A percentile compares a stretch with the other conserved stretches of the same genome.
These are phyloP conservation scores for Anisodus acutangulus DNA, from an alignment of 257 asterid species.

Conservation along the genomic window DNA sequence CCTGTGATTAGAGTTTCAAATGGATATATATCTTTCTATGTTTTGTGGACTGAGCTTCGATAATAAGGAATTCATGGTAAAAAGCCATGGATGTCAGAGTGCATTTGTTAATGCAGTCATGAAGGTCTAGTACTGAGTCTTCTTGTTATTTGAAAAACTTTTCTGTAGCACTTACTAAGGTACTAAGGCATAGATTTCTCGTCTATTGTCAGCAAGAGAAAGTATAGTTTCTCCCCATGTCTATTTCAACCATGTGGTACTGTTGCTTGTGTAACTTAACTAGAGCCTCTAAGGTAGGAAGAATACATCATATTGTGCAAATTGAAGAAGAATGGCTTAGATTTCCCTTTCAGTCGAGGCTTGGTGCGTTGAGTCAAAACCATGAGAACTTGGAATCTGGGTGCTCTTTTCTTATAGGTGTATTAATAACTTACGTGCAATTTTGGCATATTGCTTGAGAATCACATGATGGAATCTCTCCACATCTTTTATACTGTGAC, in stretches of 20 bases:
- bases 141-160: not conserved
- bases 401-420: not conserved
- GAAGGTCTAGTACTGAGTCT: conserved; percentile 24
- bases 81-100: not conserved
- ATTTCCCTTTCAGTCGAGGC: not conserved
- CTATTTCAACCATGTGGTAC: conserved; percentile 4
- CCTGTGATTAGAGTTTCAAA: not conserved
- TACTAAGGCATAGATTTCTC: not conserved
- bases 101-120: conserved; percentile 13
- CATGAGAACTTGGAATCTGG: not conserved
- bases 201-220: not conserved
- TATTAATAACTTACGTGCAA: not conserved
- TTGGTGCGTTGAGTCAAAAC: conserved; percentile 7
- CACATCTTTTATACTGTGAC: not conserved
- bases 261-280: not conserved
- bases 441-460: conserved; percentile 3
- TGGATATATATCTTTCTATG: not conserved
- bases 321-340: not conserved
- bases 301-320: conserved; percentile 10
- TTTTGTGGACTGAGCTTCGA: not conserved
- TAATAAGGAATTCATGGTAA: not conserved
- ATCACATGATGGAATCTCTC: not conserved
- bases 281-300: not conserved
- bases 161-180: not conserved
- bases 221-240: not conserved